Evolutionary conservation across 768 basidiomycete species (phyloP).

Genomic region (Calvatia gigantea): DNA sequence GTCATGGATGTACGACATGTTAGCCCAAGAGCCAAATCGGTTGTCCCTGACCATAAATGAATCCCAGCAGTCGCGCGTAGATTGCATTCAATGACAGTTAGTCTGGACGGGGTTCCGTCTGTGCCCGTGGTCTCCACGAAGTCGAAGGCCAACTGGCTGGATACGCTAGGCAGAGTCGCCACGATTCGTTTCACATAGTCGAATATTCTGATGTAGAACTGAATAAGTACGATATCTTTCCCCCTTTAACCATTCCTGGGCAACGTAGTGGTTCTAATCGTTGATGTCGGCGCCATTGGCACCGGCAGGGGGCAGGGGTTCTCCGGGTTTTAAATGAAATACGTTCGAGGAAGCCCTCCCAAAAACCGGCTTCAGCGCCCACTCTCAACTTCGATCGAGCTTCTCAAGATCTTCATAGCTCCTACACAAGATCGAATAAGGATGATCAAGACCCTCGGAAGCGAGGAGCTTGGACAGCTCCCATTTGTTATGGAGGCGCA

Average conservation of each 20-base stretch:
- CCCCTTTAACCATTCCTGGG: constrained; percentile 19
- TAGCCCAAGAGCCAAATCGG: constrained; percentile 14
- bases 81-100: constrained; percentile 20
- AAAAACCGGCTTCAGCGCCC: constrained; percentile 19
- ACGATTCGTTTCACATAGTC: constrained; percentile 14
- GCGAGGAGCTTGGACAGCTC: constrained; percentile 16
- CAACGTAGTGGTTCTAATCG: constrained; percentile 17
- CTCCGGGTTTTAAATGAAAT: constrained; percentile 16
- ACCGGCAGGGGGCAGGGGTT: constrained; percentile 9
- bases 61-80: constrained; percentile 17
- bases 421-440: constrained; percentile 14
- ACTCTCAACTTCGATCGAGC: constrained; percentile 14
- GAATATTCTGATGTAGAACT: constrained; percentile 13
- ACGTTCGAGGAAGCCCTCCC: constrained; percentile 17
- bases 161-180: constrained; percentile 10
- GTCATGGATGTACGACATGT: constrained; percentile 12
- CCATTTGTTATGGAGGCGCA: constrained; percentile 21
- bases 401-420: constrained; percentile 13
- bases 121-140: constrained; percentile 10
- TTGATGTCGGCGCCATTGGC: constrained; percentile 11
- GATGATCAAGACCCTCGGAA: constrained; percentile 11
- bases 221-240: constrained; percentile 18
- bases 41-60: constrained; percentile 18
- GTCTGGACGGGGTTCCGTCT: neutral
- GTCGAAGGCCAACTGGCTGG: constrained; percentile 19